Percentiles rank a stretch among this genome's conserved stretches.
Evolutionary conservation across 2,329 filamentous ascomycete genomes (phyloP).

Genomic region (Corinectria fuckeliana): DNA sequence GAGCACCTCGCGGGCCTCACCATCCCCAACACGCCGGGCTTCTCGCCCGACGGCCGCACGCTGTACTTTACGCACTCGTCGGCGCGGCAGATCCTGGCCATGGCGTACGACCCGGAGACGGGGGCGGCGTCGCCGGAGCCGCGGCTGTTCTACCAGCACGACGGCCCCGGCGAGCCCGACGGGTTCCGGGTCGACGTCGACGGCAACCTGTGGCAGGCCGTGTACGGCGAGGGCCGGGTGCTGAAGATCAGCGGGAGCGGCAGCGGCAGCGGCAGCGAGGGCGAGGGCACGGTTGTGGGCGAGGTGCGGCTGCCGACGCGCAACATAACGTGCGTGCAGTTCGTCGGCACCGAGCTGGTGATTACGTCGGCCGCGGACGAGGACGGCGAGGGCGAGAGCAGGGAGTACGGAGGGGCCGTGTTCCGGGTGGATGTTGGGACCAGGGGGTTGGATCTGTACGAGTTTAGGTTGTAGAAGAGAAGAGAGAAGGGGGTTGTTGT

Average conservation of each 20-base stretch:
- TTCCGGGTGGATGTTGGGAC: constrained; percentile 82
- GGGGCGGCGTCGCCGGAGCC: constrained; percentile 68
- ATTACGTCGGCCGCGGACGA: constrained; percentile 79
- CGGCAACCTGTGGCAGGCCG: constrained; percentile 86
- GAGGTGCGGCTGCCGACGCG: constrained; percentile 78
- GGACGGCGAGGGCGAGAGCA: constrained; percentile 67
- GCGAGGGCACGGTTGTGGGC: constrained; percentile 73
- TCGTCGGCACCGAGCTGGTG: constrained; percentile 76
- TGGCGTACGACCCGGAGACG: constrained; percentile 72
- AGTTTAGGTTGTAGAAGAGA: constrained; percentile 62
- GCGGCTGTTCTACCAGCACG: constrained; percentile 75
- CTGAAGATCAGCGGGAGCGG: constrained; percentile 77
- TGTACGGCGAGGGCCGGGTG: constrained; percentile 81
- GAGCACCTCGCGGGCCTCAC: constrained; percentile 68
- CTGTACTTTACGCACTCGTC: constrained; percentile 87
- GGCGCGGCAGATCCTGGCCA: constrained; percentile 72
- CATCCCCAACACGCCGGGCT: constrained; percentile 86
- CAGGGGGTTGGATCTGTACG: constrained; percentile 66
- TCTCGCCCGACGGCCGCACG: constrained; percentile 74
- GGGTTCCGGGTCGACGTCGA: constrained; percentile 85
- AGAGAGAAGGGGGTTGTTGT: background rate
- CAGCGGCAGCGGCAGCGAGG: too few relatives aligned
- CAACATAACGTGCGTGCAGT: constrained; percentile 81
- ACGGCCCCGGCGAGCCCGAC: constrained; percentile 73
- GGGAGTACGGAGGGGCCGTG: constrained; percentile 70